Evolutionary conservation across 2,329 filamentous ascomycete species (phyloP).

Genomic region (Colletotrichum gloeosporioides): DNA sequence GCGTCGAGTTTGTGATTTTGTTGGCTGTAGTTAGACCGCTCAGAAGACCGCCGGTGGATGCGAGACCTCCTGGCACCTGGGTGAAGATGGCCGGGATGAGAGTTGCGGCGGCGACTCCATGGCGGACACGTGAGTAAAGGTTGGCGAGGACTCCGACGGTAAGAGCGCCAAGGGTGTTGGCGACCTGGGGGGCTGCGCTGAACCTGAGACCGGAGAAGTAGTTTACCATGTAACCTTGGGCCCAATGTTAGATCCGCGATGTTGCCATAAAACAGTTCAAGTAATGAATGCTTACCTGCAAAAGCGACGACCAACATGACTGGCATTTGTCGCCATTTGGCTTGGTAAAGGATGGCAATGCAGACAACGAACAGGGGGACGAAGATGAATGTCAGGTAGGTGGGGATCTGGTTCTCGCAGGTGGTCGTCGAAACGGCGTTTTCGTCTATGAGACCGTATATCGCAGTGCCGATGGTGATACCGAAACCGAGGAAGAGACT

Average conservation of each 20-base stretch:
- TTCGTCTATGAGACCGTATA: constrained; percentile 66
- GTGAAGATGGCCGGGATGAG: constrained; percentile 55
- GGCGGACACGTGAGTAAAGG: constrained; percentile 68
- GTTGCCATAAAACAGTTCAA: rapidly evolving
- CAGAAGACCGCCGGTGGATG: constrained; percentile 50
- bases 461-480: constrained; percentile 69
- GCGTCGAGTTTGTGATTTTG: constrained; percentile 42
- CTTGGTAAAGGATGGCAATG: constrained; percentile 79
- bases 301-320: constrained; percentile 78
- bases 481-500: constrained; percentile 76
- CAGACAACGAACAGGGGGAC: constrained; percentile 77
- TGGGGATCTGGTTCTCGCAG: constrained; percentile 49
- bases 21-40: constrained; percentile 51
- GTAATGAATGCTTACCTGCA: constrained; percentile 40
- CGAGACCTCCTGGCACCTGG: constrained; percentile 53
- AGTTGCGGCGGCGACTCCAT: constrained; percentile 55
- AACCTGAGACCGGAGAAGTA: constrained; percentile 74
- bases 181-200: constrained; percentile 73
- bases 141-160: constrained; percentile 80
- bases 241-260: neutral
- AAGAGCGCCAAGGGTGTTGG: constrained; percentile 78
- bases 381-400: constrained; percentile 67
- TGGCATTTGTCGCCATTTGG: constrained; percentile 81
- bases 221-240: constrained; percentile 70
- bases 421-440: constrained; percentile 51